A percentile compares a stretch with the other conserved stretches of the same genome.
These are phyloP conservation scores for Ogataea methanolica DNA, from an alignment of 805 yeast genomes.

Conservation along the genomic window DNA sequence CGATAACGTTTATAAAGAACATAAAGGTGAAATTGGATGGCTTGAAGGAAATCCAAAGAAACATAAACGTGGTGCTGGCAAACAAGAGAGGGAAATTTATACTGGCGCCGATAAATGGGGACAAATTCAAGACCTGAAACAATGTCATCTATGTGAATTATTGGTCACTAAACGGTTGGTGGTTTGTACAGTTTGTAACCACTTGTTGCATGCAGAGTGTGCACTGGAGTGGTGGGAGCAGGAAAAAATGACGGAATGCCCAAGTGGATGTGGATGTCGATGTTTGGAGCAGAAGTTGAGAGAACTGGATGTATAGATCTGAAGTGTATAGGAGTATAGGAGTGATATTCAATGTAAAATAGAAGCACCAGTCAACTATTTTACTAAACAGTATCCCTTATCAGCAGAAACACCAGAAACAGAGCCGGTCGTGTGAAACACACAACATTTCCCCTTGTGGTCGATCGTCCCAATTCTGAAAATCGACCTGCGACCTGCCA, in stretches of 20 bases:
- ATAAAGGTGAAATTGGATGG: conserved; percentile 28
- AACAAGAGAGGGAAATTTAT: conserved; percentile 6
- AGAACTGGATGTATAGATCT: conserved; percentile 5
- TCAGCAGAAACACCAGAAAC: too few species aligned
- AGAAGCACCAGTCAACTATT: too few species aligned
- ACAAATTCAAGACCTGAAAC: conserved; percentile 22
- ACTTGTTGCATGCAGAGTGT: conserved; percentile 73
- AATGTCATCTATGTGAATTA: conserved; percentile 65
- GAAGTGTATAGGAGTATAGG: neutral
- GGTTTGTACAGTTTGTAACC: conserved; percentile 72
- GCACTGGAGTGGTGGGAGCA: conserved; percentile 75
- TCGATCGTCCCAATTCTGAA: too few species aligned
- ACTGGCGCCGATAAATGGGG: conserved; percentile 9
- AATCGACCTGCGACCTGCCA: too few species aligned
- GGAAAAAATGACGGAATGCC: conserved; percentile 49
- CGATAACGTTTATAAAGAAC: conserved; percentile 16
- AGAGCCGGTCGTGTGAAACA: too few species aligned
- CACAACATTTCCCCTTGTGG: too few species aligned
- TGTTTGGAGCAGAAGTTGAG: conserved; percentile 39
- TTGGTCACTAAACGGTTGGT: conserved; percentile 56
- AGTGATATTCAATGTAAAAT: too few species aligned
- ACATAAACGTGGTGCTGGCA: neutral
- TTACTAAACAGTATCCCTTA: too few species aligned
- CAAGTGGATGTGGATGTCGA: conserved; percentile 81
- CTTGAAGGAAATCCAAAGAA: conserved; percentile 10